Conservation (phyloP, 1,284 basidiomycete species). For the Fomitopsis pinicola region DNA sequence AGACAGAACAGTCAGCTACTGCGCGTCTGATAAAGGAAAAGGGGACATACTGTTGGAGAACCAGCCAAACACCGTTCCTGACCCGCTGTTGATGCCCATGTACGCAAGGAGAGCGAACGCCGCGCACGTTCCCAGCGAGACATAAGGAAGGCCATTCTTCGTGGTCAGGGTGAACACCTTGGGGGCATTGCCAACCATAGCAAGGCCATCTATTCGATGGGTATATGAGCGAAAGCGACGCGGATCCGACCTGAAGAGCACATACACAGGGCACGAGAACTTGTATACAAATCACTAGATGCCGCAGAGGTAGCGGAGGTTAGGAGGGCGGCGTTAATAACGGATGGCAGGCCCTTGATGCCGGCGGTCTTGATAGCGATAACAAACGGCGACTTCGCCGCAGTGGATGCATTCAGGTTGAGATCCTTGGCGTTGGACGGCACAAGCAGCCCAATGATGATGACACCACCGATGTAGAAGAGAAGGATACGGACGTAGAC, state of each 20-base stretch:
- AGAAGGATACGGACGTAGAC: slow-evolving; percentile 71
- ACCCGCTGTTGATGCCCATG: slow-evolving; percentile 54
- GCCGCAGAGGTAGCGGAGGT: slow-evolving; percentile 88
- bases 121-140: slow-evolving; percentile 68
- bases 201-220: slow-evolving; percentile 62
- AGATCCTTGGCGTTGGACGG: slow-evolving; percentile 62
- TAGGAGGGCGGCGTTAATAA: slow-evolving; percentile 85
- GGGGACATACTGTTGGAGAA: slow-evolving; percentile 52
- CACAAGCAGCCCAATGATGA: slow-evolving; percentile 74
- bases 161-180: slow-evolving; percentile 67
- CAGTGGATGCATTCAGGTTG: slow-evolving; percentile 49
- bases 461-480: slow-evolving; percentile 60
- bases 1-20: background rate
- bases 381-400: slow-evolving; percentile 78
- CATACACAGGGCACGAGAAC: slow-evolving; percentile 77
- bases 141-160: slow-evolving; percentile 71
- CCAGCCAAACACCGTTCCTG: slow-evolving; percentile 55
- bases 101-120: slow-evolving; percentile 72
- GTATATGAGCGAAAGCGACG: background rate
- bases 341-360: slow-evolving; percentile 76
- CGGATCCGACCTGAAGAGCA: slow-evolving; percentile 5
- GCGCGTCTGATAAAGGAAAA: background rate
- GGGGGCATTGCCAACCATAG: slow-evolving; percentile 76
- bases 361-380: slow-evolving; percentile 74
- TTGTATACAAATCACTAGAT: slow-evolving; percentile 79